phyloP scores from a whole-genome alignment of 2,329 filamentous ascomycete genomes.

The Diaporthe sp. region DNA sequence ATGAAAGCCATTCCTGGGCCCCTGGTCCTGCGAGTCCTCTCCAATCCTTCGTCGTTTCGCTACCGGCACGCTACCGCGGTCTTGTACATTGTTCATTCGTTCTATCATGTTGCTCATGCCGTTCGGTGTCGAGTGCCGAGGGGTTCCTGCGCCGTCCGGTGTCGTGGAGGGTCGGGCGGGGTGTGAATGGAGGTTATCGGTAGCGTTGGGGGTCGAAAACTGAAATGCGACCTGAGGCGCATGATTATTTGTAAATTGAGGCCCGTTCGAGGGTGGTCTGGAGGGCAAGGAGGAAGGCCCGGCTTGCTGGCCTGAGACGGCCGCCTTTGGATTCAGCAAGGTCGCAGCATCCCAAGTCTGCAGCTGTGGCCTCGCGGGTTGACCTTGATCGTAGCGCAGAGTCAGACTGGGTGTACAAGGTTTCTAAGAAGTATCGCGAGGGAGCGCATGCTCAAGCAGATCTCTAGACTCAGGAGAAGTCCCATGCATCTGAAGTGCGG shows the following conservation, averaged over 20 bases:
- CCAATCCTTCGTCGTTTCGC: conserved; percentile 75
- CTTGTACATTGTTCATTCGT: conserved; percentile 79
- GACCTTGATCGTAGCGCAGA: conserved; percentile 44
- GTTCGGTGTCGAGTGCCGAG: conserved; percentile 40
- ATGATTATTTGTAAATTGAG: conserved; percentile 43
- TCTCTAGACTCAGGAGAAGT: not conserved
- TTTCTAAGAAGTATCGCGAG: conserved; percentile 32
- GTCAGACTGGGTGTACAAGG: conserved; percentile 41
- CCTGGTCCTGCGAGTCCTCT: conserved; percentile 52
- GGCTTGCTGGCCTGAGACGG: conserved; percentile 42
- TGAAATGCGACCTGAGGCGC: conserved; percentile 51
- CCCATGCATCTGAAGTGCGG: not conserved
- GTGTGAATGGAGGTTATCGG: conserved; percentile 37
- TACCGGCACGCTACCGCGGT: conserved; percentile 69
- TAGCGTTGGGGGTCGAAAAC: conserved; percentile 48
- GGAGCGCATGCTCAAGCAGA: not conserved
- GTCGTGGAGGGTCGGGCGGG: not conserved
- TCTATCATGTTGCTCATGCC: conserved; percentile 77
- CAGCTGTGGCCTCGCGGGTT: conserved; percentile 43
- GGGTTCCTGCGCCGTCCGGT: conserved; percentile 9
- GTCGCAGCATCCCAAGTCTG: conserved; percentile 56
- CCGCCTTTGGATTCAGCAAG: conserved; percentile 56
- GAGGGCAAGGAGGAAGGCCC: conserved; percentile 40
- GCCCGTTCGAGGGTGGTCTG: conserved; percentile 44
- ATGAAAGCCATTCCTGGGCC: conserved; percentile 55